Evolutionary conservation across 768 basidiomycete species (phyloP).

Genomic region (Lactifluus subvellereus): DNA sequence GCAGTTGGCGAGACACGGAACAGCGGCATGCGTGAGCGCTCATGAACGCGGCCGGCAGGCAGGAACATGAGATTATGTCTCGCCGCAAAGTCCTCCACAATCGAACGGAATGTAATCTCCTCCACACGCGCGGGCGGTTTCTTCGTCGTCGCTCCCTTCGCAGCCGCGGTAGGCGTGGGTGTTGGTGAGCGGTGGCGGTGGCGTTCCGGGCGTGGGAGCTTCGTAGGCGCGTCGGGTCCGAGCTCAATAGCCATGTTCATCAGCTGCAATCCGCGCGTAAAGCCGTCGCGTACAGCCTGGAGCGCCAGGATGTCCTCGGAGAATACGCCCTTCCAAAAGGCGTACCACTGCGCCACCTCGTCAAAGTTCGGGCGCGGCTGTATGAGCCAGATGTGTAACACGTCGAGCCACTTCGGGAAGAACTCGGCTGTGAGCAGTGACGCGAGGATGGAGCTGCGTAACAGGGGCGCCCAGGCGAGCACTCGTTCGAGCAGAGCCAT

Average conservation of each 20-base stretch:
- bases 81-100: slow-evolving; percentile 88
- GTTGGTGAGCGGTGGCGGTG: slow-evolving; percentile 37
- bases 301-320: slow-evolving; percentile 63
- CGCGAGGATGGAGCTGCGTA: slow-evolving; percentile 71
- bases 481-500: slow-evolving; percentile 76
- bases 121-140: slow-evolving; percentile 50
- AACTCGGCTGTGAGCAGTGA: slow-evolving; percentile 88
- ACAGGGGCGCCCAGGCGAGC: slow-evolving; percentile 66
- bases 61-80: slow-evolving; percentile 85
- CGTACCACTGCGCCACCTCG: slow-evolving; percentile 92
- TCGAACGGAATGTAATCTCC: slow-evolving; percentile 88
- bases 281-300: slow-evolving; percentile 66
- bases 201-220: slow-evolving; percentile 63
- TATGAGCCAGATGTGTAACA: slow-evolving; percentile 88
- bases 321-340: slow-evolving; percentile 80
- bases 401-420: slow-evolving; percentile 96
- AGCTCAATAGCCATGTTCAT: slow-evolving; percentile 94
- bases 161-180: slow-evolving; percentile 26
- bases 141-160: slow-evolving; percentile 34
- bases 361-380: slow-evolving; percentile 83
- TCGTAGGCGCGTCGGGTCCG: slow-evolving; percentile 66
- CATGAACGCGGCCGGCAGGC: slow-evolving; percentile 80
- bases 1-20: slow-evolving; percentile 73
- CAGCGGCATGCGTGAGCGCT: slow-evolving; percentile 80
- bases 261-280: slow-evolving; percentile 81